Percentiles rank a stretch among this genome's conserved stretches.
Evolutionary conservation across 306 rosid genomes (phyloP).

Genomic region (Acacia confusa): DNA sequence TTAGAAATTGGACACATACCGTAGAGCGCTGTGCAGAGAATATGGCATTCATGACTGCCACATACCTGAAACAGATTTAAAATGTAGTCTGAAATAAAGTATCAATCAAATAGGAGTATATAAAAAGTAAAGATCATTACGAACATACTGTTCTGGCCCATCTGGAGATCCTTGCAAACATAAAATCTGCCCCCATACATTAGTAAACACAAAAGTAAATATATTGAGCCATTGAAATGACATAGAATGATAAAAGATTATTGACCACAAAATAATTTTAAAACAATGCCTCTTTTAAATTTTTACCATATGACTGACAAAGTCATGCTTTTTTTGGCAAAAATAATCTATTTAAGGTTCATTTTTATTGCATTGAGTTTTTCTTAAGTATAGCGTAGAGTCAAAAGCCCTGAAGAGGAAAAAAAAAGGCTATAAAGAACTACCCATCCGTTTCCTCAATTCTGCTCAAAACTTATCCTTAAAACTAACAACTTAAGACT

Average conservation of each 20-base stretch:
- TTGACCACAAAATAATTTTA: constrained; percentile 2
- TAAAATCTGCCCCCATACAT: constrained; percentile 66
- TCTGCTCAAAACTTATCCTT: neutral
- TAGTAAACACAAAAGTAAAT: constrained; percentile 29
- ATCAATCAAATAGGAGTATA: constrained; percentile 29
- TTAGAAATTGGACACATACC: constrained; percentile 43
- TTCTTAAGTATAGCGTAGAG: neutral
- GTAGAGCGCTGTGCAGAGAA: constrained; percentile 88
- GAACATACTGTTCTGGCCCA: constrained; percentile 91
- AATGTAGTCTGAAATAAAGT: constrained; percentile 22
- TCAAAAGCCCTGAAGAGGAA: neutral
- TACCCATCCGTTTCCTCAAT: neutral
- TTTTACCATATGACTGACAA: neutral
- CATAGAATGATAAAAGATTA: neutral
- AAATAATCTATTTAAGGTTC: neutral
- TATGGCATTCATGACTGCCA: constrained; percentile 93
- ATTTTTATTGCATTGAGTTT: neutral
- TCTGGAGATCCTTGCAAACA: constrained; percentile 92
- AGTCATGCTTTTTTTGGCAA: constrained; percentile 3
- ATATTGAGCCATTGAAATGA: constrained; percentile 8
- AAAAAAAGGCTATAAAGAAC: neutral
- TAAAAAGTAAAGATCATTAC: constrained; percentile 24
- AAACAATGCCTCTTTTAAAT: neutral
- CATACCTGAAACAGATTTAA: constrained; percentile 67
- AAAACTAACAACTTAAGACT: neutral